Evolutionary conservation across 306 rosid species (phyloP).

Genomic region (Rosa persica): DNA sequence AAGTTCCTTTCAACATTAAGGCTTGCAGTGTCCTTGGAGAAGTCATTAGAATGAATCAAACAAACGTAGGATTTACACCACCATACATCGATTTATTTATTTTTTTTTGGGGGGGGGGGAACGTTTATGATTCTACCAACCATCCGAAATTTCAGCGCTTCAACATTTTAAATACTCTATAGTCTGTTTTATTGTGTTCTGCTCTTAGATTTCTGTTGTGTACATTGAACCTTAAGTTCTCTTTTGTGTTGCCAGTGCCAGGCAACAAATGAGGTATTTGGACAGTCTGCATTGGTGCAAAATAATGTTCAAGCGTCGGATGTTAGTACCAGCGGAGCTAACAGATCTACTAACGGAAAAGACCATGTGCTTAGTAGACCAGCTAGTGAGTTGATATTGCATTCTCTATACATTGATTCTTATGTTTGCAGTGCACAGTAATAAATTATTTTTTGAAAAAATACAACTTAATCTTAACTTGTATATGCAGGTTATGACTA

Average conservation of each 20-base stretch:
- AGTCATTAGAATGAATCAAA: constrained; percentile 4
- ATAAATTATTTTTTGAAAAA: not conserved
- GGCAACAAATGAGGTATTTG: constrained; percentile 37
- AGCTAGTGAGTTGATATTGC: constrained; percentile 45
- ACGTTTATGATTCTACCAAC: not conserved
- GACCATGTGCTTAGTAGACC: constrained; percentile 40
- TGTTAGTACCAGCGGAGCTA: constrained; percentile 40
- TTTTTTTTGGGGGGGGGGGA: too few relatives aligned
- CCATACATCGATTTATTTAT: not conserved
- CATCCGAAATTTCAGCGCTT: constrained; percentile 1
- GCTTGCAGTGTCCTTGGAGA: not conserved
- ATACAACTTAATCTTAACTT: constrained; percentile 15
- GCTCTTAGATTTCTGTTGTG: not conserved
- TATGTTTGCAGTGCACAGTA: not conserved
- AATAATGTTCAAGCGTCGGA: constrained; percentile 35
- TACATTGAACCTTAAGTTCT: constrained; percentile 17
- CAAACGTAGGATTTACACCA: not conserved
- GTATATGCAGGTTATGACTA: constrained; percentile 49
- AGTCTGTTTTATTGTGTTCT: not conserved
- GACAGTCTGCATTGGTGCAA: constrained; percentile 43
- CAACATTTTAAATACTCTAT: not conserved
- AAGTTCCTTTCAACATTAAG: constrained; percentile 15
- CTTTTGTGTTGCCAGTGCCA: constrained; percentile 46
- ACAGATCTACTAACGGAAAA: constrained; percentile 38
- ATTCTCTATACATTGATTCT: not conserved